These are phyloP conservation scores for Phoenix dactylifera DNA, from an alignment of 176 grass and related monocot genomes.

Conservation along the genomic window DNA sequence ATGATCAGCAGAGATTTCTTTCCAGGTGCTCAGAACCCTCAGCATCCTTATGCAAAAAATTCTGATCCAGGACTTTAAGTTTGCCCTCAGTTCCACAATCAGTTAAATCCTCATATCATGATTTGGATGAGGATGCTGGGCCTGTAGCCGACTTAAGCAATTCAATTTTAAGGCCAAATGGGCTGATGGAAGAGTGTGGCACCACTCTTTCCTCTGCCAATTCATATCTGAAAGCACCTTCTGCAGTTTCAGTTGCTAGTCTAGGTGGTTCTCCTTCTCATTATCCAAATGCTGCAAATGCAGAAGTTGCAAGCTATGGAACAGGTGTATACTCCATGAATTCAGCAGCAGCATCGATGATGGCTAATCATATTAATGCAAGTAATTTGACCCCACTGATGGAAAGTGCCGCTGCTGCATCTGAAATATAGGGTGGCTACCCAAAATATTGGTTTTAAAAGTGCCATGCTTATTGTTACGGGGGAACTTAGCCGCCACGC, in stretches of 20 bases:
- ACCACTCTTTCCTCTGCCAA: neutral
- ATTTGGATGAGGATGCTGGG: too few relatives aligned
- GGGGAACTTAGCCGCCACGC: too few relatives aligned
- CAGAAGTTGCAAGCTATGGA: neutral
- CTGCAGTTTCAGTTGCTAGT: neutral
- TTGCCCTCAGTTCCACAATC: too few relatives aligned
- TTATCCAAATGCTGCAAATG: conserved; percentile 10
- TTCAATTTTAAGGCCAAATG: neutral
- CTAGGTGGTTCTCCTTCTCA: conserved; percentile 1
- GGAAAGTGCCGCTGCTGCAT: conserved; percentile 22
- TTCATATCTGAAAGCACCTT: too few relatives aligned
- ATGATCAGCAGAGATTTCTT: conserved; percentile 32
- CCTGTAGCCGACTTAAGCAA: too few relatives aligned
- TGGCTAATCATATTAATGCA: conserved; percentile 36
- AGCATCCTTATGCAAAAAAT: conserved; percentile 34
- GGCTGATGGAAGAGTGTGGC: neutral
- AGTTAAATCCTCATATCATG: too few relatives aligned
- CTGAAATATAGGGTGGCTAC: neutral
- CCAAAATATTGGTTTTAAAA: too few relatives aligned
- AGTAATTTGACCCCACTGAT: conserved; percentile 38
- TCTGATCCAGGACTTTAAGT: conserved; percentile 14
- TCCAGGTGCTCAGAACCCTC: conserved; percentile 33
- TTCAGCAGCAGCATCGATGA: neutral
- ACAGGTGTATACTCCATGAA: neutral
- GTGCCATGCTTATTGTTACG: too few relatives aligned